Conservation (phyloP, 2,329 filamentous ascomycete species). For the Rasamsonia emersonii region DNA sequence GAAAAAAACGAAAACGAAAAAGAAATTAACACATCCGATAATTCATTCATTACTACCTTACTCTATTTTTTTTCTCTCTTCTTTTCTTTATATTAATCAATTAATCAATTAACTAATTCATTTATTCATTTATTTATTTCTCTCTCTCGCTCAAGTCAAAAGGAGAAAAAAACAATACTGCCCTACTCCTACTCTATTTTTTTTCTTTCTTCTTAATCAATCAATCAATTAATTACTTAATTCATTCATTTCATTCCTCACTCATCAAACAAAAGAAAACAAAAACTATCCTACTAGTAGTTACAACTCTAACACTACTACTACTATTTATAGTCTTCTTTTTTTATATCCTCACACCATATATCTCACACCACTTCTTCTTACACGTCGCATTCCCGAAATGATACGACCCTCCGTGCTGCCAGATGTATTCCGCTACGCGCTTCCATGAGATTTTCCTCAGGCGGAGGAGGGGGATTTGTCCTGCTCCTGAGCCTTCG, state of each 20-base stretch:
- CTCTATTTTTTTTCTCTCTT: background rate
- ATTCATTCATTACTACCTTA: conserved; percentile 2
- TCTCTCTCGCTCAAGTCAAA: no score
- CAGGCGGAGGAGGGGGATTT: conserved; percentile 4
- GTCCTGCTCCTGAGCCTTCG: conserved; percentile 3
- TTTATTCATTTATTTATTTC: conserved; percentile 1
- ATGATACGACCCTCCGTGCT: conserved; percentile 47
- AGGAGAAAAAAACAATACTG: no score
- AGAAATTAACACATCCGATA: no score
- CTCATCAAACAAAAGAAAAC: no score
- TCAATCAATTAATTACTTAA: no score
- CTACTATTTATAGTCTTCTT: background rate
- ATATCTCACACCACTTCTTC: conserved; percentile 50
- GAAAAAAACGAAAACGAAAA: background rate
- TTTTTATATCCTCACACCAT: no score
- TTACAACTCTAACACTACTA: background rate
- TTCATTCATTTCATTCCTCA: no score
- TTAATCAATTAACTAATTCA: no score
- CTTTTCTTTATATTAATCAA: no score
- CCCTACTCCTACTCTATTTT: no score
- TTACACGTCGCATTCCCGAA: conserved; percentile 56
- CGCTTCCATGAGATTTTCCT: conserved; percentile 47
- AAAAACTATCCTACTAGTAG: background rate
- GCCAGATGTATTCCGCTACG: conserved; percentile 45
- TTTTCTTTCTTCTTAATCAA: no score